Evolutionary conservation across 768 basidiomycete species (phyloP), one percentile per base, ranked within the genome.

Genomic region (Russula ochroleuca): DNA sequence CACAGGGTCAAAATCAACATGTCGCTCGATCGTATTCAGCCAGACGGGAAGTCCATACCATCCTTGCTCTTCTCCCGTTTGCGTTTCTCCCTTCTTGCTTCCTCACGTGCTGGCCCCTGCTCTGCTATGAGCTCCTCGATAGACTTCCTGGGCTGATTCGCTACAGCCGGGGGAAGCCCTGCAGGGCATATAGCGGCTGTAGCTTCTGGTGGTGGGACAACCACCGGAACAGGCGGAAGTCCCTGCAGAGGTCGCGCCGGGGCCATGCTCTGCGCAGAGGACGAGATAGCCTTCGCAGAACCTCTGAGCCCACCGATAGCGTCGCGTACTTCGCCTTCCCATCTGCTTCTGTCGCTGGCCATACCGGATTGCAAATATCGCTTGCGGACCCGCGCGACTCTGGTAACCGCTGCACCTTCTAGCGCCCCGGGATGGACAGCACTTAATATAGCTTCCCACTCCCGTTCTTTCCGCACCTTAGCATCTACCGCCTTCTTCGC

Each of bases 401-500:
- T 81, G 61, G 80, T 71, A 2, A 76, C 77, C 21, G 79, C 75
- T 31, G 82, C 76, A 8, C 80, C 78, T 38, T 78, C 75, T 57
- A 86, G 67, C 8, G 81, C 75, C 1, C 74, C 80, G 3, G 86
- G 81, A 74, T 88, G 82, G 47, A 88, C 73, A 19, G 75, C 77
- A 40, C 69, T 64, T 8, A 94, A 72, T 57, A 93, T 73, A 3
- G 70, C 73, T 2, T 81, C 79, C 90, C 90, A 94, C 62, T 85
- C 85, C 38, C 74, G 75, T 71, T 88, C 86, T 63, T 87, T 80
- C 60, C 82, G 79, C 11, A 71, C 70, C 48, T 79, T 80, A 0
- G 85, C 83, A 61, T 86, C 85, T 25, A 84, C 83, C 4, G 84
- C 87, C 73, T 87, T 92, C 71, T 78, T 80, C 2, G 78, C 85